Evolutionary conservation across 2,329 filamentous ascomycete genomes (phyloP).

Genomic region (Rachicladosporium sp.): DNA sequence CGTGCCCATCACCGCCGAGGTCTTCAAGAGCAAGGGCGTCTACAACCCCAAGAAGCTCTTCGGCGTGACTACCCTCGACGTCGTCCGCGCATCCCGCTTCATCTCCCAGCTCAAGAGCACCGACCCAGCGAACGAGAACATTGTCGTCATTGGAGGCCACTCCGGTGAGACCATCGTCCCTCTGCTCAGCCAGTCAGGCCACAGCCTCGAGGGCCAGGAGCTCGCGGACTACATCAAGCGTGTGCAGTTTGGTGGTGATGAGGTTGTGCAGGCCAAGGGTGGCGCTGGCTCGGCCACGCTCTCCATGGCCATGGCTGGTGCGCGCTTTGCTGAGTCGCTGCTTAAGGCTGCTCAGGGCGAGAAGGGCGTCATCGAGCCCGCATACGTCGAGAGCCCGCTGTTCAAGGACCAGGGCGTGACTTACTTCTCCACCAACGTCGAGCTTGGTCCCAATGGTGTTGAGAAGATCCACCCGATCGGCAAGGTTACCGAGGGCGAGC

Average conservation of each 20-base stretch:
- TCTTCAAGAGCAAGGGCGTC: conserved; percentile 89
- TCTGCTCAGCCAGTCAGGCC: conserved; percentile 85
- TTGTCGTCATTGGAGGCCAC: too few relatives aligned
- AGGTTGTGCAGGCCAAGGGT: conserved; percentile 98
- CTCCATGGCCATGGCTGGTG: conserved; percentile 96
- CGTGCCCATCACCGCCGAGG: conserved; percentile 91
- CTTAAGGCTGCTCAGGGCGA: conserved; percentile 86
- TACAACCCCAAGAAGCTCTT: conserved; percentile 99
- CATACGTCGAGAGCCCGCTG: conserved; percentile 90
- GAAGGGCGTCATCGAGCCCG: conserved; percentile 90
- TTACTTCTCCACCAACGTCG: conserved; percentile 91
- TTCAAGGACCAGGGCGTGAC: conserved; percentile 98
- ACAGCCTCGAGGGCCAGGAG: conserved; percentile 70
- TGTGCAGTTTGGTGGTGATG: conserved; percentile 97
- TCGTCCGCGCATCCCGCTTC: conserved; percentile 94
- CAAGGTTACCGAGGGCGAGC: conserved; percentile 70
- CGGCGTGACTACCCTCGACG: conserved; percentile 97
- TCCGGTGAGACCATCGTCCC: conserved; percentile 97
- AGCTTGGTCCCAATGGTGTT: conserved; percentile 92
- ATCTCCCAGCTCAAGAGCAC: too few relatives aligned
- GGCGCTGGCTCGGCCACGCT: conserved; percentile 93
- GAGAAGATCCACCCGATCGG: conserved; percentile 86
- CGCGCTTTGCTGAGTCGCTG: conserved; percentile 73
- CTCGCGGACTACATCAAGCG: conserved; percentile 72
- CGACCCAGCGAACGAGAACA: too few relatives aligned